These are phyloP conservation scores for Cryptococcus hybrid DNA, from an alignment of 1,284 basidiomycete species.

Conservation along the genomic window DNA sequence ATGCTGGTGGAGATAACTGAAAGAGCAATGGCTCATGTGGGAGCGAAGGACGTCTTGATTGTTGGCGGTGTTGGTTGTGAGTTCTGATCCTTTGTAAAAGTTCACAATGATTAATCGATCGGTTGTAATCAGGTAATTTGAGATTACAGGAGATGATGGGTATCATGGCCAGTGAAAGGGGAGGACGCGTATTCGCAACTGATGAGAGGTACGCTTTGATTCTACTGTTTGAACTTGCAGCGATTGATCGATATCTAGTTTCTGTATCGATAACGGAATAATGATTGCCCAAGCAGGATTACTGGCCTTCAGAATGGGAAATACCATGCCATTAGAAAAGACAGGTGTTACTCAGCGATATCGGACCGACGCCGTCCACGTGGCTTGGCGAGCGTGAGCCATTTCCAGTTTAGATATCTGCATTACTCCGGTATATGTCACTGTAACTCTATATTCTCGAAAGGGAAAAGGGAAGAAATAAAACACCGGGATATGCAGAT, in stretches of 20 bases:
- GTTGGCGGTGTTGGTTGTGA: conserved; percentile 98
- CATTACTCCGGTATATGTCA: not conserved
- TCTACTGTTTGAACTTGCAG: not conserved
- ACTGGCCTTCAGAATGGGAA: conserved; percentile 90
- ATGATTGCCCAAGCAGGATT: conserved; percentile 99
- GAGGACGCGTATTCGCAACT: conserved; percentile 88
- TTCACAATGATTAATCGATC: not conserved
- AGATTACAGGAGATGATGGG: conserved; percentile 98
- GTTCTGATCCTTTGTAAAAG: conserved; percentile 41
- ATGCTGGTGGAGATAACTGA: conserved; percentile 99
- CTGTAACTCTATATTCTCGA: not conserved
- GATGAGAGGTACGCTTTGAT: conserved; percentile 80
- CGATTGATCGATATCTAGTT: conserved; percentile 55
- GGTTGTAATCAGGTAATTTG: conserved; percentile 66
- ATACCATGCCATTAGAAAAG: conserved; percentile 69
- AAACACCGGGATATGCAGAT: not conserved
- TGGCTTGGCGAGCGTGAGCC: conserved; percentile 67
- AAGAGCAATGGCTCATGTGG: conserved; percentile 98
- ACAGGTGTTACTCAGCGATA: conserved; percentile 92
- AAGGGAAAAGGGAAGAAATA: not conserved
- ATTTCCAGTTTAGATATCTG: not conserved
- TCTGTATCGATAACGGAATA: conserved; percentile 99
- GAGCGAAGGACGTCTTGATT: conserved; percentile 91
- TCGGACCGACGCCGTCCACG: conserved; percentile 85
- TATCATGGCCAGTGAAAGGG: conserved; percentile 88